These are phyloP conservation scores for Tolypocladium nubicola DNA, from an alignment of 2,329 filamentous ascomycete species.

Conservation along the genomic window DNA sequence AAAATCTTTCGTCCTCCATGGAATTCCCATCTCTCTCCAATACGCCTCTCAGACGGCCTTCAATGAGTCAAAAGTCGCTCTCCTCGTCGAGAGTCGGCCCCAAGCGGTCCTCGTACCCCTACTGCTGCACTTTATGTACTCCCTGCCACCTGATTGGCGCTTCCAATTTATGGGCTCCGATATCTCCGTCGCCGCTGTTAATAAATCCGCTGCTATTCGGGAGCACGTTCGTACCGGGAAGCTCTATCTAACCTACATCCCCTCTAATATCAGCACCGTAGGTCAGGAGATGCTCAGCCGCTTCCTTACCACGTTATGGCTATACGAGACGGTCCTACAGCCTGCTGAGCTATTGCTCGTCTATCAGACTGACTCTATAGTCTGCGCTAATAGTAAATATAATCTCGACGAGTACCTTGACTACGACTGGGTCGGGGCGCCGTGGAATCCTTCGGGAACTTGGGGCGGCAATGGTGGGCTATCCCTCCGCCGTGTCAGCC, in stretches of 20 bases:
- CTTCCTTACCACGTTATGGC: slow-evolving; percentile 40
- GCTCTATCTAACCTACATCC: slow-evolving; percentile 40
- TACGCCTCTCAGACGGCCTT: neutral
- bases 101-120: slow-evolving; percentile 39
- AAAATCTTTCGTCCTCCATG: neutral
- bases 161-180: slow-evolving; percentile 44
- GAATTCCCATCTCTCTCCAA: neutral
- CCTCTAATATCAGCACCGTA: slow-evolving; percentile 37
- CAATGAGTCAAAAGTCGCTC: slow-evolving; percentile 32
- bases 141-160: slow-evolving; percentile 46
- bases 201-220: slow-evolving; percentile 33
- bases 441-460: slow-evolving; percentile 29
- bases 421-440: slow-evolving; percentile 44
- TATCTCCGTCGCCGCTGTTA: slow-evolving; percentile 32
- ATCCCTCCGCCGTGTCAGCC: slow-evolving; percentile 39
- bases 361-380: slow-evolving; percentile 44
- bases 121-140: slow-evolving; percentile 44
- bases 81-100: slow-evolving; percentile 42
- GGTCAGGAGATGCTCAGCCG: slow-evolving; percentile 41
- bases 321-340: slow-evolving; percentile 38
- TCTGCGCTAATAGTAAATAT: slow-evolving; percentile 40
- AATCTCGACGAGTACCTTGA: slow-evolving; percentile 39
- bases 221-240: slow-evolving; percentile 32
- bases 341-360: slow-evolving; percentile 43
- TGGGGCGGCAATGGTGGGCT: slow-evolving; percentile 16